A percentile compares a stretch with the other conserved stretches of the same genome.
Evolutionary conservation across 2,329 filamentous ascomycete species (phyloP).

Genomic region (Passalora sequoiae): DNA sequence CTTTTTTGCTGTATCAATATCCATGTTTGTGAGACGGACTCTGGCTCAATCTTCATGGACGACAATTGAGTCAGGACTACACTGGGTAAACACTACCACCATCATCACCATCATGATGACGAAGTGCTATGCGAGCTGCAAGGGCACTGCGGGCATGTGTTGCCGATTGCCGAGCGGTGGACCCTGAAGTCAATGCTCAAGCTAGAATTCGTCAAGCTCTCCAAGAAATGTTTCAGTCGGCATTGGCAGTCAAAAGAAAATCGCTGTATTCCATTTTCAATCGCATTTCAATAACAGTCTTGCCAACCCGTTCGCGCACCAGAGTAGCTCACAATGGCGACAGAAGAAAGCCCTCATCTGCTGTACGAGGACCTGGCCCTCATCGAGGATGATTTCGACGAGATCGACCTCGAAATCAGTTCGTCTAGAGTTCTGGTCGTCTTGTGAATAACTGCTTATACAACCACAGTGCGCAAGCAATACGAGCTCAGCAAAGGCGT

Average conservation of each 20-base stretch:
- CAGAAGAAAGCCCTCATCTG: constrained; percentile 34
- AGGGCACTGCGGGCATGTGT: no score
- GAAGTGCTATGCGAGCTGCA: no score
- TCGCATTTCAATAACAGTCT: no score
- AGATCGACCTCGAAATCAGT: constrained; percentile 79
- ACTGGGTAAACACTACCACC: no score
- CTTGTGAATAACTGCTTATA: constrained; percentile 3
- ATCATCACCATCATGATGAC: no score
- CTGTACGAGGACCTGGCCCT: constrained; percentile 72
- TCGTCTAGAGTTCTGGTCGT: constrained; percentile 41
- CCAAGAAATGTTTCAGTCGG: neutral
- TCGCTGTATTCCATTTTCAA: no score
- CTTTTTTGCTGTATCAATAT: neutral
- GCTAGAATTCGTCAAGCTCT: neutral
- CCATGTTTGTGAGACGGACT: neutral
- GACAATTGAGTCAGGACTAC: no score
- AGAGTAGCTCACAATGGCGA: constrained; percentile 16
- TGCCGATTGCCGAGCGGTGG: neutral
- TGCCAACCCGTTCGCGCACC: no score
- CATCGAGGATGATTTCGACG: constrained; percentile 78
- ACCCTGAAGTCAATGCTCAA: neutral
- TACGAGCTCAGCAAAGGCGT: constrained; percentile 62
- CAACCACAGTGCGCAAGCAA: constrained; percentile 42
- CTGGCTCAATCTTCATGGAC: no score
- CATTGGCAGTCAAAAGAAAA: neutral